A percentile compares a stretch with the other conserved stretches of the same genome.
These are phyloP conservation scores for Aspergillus aculeatus DNA, from an alignment of 2,329 filamentous ascomycete genomes.

Conservation along the genomic window DNA sequence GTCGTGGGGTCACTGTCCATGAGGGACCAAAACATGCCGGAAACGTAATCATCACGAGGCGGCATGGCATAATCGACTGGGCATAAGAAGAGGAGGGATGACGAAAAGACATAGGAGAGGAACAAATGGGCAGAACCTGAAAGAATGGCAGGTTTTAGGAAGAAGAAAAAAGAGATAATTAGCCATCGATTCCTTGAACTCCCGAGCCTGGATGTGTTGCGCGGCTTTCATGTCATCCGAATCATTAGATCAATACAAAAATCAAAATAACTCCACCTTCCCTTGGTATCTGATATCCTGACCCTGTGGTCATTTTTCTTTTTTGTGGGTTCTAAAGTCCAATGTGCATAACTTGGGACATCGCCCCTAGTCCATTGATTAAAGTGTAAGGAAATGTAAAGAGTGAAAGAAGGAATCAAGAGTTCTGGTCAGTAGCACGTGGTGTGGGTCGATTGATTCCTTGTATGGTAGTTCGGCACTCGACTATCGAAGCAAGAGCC, in stretches of 20 bases:
- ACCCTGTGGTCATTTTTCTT: constrained; percentile 10
- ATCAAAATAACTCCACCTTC: constrained; percentile 17
- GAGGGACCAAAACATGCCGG: background rate
- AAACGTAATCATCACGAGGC: background rate
- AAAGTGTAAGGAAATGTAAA: background rate
- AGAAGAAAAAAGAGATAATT: constrained; percentile 9
- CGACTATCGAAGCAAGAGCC: constrained; percentile 11
- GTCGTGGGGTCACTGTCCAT: background rate
- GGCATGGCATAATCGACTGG: background rate
- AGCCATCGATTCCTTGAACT: constrained; percentile 17
- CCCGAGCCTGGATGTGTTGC: constrained; percentile 11
- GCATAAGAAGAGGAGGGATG: background rate
- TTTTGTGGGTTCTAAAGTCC: constrained; percentile 16
- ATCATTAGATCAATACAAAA: constrained; percentile 18
- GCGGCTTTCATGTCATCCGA: constrained; percentile 18
- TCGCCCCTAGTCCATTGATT: background rate
- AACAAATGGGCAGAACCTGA: constrained; percentile 1
- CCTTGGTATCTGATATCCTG: constrained; percentile 14
- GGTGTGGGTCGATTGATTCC: background rate
- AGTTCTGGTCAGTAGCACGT: background rate
- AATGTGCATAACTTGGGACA: constrained; percentile 14
- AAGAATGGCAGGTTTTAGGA: constrained; percentile 1
- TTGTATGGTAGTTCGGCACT: background rate
- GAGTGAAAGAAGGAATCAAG: background rate
- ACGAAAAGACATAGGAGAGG: background rate